Conservation (phyloP, 495 filamentous ascomycete species). For the Apodospora peruviana region DNA sequence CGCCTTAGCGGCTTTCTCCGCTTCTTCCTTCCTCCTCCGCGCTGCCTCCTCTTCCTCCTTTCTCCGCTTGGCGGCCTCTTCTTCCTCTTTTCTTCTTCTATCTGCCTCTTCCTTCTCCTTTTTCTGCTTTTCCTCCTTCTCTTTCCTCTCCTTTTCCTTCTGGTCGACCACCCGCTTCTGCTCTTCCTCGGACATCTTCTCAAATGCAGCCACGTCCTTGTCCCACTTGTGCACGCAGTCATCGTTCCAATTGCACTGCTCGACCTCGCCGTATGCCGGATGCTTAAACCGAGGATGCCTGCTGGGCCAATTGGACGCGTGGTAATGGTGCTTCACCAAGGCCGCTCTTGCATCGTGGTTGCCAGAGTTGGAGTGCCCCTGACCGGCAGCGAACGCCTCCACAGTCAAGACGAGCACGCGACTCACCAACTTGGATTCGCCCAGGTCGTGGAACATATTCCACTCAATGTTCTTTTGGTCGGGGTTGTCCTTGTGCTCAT, state of each 20-base stretch:
- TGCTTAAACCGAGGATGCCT: conserved; percentile 52
- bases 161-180: conserved; percentile 38
- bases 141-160: conserved; percentile 10
- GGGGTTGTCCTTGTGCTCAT: background rate
- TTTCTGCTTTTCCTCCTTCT: conserved; percentile 36
- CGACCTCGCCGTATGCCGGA: conserved; percentile 55
- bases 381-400: conserved; percentile 57
- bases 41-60: conserved; percentile 11
- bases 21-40: conserved; percentile 7
- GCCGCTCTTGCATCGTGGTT: conserved; percentile 51
- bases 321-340: conserved; percentile 59
- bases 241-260: conserved; percentile 54
- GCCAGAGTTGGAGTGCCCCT: conserved; percentile 57
- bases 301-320: conserved; percentile 54
- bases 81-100: conserved; percentile 5
- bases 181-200: conserved; percentile 35
- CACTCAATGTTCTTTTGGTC: conserved; percentile 33
- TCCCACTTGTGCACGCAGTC: conserved; percentile 54
- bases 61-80: conserved; percentile 8
- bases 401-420: conserved; percentile 54
- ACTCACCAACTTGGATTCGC: conserved; percentile 48
- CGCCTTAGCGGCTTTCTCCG: conserved; percentile 4
- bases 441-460: conserved; percentile 51
- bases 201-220: conserved; percentile 40
- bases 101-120: background rate